These are phyloP conservation scores for Saksenaea oblongispora DNA, from an alignment of 371 early-diverging fungal species.

Conservation along the genomic window DNA sequence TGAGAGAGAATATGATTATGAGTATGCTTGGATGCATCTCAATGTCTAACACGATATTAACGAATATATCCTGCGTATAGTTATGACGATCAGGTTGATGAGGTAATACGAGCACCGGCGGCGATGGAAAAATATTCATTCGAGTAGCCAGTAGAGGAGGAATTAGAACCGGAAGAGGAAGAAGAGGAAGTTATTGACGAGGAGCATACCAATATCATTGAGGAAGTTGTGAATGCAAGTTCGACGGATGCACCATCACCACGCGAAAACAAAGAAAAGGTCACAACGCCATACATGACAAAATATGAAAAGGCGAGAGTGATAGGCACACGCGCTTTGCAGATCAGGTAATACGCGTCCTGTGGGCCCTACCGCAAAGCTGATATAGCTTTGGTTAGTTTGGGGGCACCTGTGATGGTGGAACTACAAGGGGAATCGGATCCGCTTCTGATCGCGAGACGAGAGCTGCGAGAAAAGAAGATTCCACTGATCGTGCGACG, in stretches of 20 bases:
- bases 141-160: not conserved
- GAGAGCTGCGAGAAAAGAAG: slow-evolving; percentile 91
- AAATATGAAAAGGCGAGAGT: slow-evolving; percentile 98
- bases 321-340: slow-evolving; percentile 87
- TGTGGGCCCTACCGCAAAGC: not conserved
- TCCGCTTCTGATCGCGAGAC: slow-evolving; percentile 93
- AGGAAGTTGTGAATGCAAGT: not conserved
- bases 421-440: slow-evolving; percentile 96
- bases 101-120: not conserved
- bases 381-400: slow-evolving; percentile 59
- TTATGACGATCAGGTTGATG: not conserved
- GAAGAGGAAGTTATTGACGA: not conserved
- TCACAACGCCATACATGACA: slow-evolving; percentile 98
- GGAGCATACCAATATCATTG: not conserved
- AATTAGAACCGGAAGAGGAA: not conserved
- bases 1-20: not conserved
- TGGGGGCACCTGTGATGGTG: slow-evolving; percentile 98
- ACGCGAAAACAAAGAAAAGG: not conserved
- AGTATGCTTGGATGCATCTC: not conserved
- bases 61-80: not conserved
- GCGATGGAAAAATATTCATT: not conserved
- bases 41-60: not conserved
- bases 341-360: slow-evolving; percentile 58
- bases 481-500: slow-evolving; percentile 95
- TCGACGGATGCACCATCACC: not conserved